Base-by-base conservation (phyloP, 148 eudicot genomes). In the Rhododendron ovatum region DNA sequence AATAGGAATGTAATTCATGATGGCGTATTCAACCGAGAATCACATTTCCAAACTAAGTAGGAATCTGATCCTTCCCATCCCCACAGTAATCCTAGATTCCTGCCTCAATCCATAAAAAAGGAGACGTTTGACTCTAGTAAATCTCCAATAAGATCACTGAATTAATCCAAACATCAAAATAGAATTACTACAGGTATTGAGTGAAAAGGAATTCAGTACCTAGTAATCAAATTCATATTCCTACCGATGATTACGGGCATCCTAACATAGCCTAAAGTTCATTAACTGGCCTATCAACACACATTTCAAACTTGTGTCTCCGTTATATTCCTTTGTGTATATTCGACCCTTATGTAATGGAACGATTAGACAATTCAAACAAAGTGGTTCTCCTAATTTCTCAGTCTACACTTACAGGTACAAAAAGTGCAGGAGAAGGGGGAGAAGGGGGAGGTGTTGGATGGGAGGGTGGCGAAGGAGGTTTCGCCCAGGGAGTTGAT, bases 401-500 rank as follows among this genome's bases (percentile, higher is more conserved):
- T 67, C 33, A 10, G 74, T 26, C 74, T 67, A 67, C 74, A 26
- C 74, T 67, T 26, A 26, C 74, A 67, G 74, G 74, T 89, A 76
- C 94, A 91, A 85, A 88, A 63, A 75, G 93, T 94, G 59, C 90
- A 91, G 82, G 91, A 89, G 88, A 85, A 85, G 87, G 89, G 89
- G 33, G 86, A 78, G 61, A 80, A 78, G 7, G 89, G 82, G 78
- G 89, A 85, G 85, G 92, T 85, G 15, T 53, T 90, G 87, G 96
- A 89, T 4, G 96, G 85, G 41, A 87, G 65, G 22, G 82, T 90
- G 79, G 94, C 91, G 39, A 89, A 86, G 82, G 91, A 93, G 90
- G 75, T 91, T 82, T 86, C 95, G 0, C 91, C 96, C 15, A 91
- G 74, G 45, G 98, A 95, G 14, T 63, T 95, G 89, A 82, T 78